Base-by-base conservation (phyloP, 352 stramenopile species). In the Globisporangium recalcitrans region DNA sequence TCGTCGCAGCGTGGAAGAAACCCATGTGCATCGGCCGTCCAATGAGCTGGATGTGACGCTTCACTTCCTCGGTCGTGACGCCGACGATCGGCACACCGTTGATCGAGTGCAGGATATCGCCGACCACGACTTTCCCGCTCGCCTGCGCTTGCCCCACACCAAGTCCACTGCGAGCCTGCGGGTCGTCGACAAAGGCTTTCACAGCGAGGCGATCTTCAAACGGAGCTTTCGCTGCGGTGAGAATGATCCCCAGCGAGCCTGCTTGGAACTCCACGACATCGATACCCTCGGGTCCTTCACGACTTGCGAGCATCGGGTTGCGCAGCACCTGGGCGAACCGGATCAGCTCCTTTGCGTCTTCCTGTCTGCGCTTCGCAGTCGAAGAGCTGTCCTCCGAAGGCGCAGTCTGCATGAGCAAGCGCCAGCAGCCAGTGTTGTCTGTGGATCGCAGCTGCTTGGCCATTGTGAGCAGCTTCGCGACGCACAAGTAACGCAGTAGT, bases 21-120 rank as follows among this genome's bases (percentile, higher is more conserved):
- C 73, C 82, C 38, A 94, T 90, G 59, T 73, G 88, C 34, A 94
- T 64, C 1, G 85, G 85, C 2, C 83, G 75, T 3, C 60, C 24
- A 42, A 94, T 78, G 4, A 92, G 70, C 51, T 91, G 78, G 44
- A 94, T 81, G 46, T 88, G 82, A 0, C 80, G 78, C 40, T 90
- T 91, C 14, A 91, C 80, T 60, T 93, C 85, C 67, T 93, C 84
- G 1, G 85, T 91, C 1, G 80, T 90, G 49, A 90, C 67, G 13
- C 72, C 74, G 0, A 78, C 60, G 60, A 93, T 87, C 14, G 79
- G 77, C 0, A 93, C 79, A 8, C 85, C 85, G 58, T 95, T 95
- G 58, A 95, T 90, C 31, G 83, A 90, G 62, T 92, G 75, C 13
- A 95, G 58, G 4, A 93, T 60, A 34, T 95, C 83, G 1, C 82